Percentiles rank a stretch among this genome's conserved stretches.
Conservation (phyloP, 805 yeast genomes). For the Nakazawaea populi region DNA sequence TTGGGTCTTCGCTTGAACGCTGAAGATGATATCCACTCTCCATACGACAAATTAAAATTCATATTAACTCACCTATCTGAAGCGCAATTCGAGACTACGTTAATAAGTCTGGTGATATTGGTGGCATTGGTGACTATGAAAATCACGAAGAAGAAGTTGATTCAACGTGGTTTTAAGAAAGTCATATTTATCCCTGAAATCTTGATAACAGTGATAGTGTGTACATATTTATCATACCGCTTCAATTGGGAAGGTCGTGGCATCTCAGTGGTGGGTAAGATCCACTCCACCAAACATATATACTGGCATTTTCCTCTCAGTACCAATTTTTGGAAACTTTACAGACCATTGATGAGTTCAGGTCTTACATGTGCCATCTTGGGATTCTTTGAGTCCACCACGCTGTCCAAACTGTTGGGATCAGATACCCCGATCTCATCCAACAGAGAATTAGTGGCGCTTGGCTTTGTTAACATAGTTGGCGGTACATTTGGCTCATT, state of each 20-base stretch:
- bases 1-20: constrained; percentile 57
- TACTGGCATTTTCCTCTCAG: constrained; percentile 57
- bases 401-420: constrained; percentile 85
- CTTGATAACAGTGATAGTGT: constrained; percentile 58
- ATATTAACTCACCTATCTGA: constrained; percentile 41
- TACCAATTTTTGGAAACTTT: constrained; percentile 34
- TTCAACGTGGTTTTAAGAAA: constrained; percentile 27
- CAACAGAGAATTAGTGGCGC: constrained; percentile 85
- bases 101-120: constrained; percentile 53
- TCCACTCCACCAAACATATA: constrained; percentile 41
- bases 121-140: constrained; percentile 35
- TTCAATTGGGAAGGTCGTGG: constrained; percentile 48
- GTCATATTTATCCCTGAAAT: constrained; percentile 81
- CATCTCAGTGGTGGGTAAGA: constrained; percentile 65
- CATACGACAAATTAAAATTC: constrained; percentile 62
- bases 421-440: constrained; percentile 72
- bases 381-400: constrained; percentile 90
- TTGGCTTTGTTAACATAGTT: constrained; percentile 69
- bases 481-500: constrained; percentile 60
- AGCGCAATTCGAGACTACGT: constrained; percentile 53
- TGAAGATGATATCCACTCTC: constrained; percentile 54
- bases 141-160: constrained; percentile 32
- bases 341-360: constrained; percentile 55
- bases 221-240: constrained; percentile 45
- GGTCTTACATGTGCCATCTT: constrained; percentile 75